phyloP scores from a whole-genome alignment of 805 yeast species.

The Cyberlindnera lachancei region DNA sequence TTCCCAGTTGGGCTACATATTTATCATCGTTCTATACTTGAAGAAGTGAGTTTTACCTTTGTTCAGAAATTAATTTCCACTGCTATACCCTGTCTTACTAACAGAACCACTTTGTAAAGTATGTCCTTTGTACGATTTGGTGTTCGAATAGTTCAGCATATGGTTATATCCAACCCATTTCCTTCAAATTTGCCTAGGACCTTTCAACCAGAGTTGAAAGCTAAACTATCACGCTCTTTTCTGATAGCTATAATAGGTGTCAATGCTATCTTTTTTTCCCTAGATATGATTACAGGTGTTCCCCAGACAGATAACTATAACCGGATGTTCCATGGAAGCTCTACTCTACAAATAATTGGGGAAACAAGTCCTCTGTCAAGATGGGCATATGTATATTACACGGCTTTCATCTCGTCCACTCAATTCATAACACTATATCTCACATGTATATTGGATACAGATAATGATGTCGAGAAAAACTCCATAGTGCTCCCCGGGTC shows the following conservation, averaged over 20 bases:
- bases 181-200: constrained; percentile 22
- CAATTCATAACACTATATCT: constrained; percentile 27
- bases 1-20: constrained; percentile 15
- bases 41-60: constrained; percentile 15
- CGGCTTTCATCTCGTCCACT: constrained; percentile 22
- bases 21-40: constrained; percentile 17
- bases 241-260: constrained; percentile 19
- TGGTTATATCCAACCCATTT: constrained; percentile 34
- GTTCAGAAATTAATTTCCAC: not conserved
- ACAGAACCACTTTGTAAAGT: constrained; percentile 7
- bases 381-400: constrained; percentile 22
- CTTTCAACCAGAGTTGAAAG: constrained; percentile 14
- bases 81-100: constrained; percentile 3
- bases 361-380: constrained; percentile 29
- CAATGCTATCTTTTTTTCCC: constrained; percentile 23
- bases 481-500: constrained; percentile 22
- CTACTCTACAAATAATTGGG: constrained; percentile 39
- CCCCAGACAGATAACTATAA: constrained; percentile 4
- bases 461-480: constrained; percentile 21
- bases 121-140: constrained; percentile 22
- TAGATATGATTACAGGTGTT: constrained; percentile 30
- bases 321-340: constrained; percentile 27
- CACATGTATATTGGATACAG: constrained; percentile 25
- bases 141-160: constrained; percentile 30
- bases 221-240: constrained; percentile 25